phyloP scores from a whole-genome alignment of 345 rosid species.

The Anastatica hierochuntica region DNA sequence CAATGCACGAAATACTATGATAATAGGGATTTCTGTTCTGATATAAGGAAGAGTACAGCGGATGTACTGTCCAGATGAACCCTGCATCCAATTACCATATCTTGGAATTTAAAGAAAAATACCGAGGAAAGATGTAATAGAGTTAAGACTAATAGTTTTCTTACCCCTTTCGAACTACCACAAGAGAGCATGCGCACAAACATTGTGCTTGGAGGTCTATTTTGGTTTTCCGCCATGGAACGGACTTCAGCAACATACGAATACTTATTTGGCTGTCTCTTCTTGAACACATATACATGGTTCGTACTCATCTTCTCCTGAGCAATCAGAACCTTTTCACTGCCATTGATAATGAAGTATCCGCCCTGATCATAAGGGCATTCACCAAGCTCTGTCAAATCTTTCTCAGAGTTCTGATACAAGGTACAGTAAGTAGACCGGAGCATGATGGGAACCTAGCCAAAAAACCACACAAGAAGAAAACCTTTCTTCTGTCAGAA shows the following conservation, averaged over 20 bases:
- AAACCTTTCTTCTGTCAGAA: background rate
- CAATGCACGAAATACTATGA: slow-evolving; percentile 90
- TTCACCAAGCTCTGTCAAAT: slow-evolving; percentile 96
- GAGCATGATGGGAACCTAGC: slow-evolving; percentile 94
- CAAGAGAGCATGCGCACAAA: slow-evolving; percentile 98
- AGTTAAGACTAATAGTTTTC: slow-evolving; percentile 4
- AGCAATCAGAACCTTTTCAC: slow-evolving; percentile 97
- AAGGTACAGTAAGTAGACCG: slow-evolving; percentile 89
- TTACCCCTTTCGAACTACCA: slow-evolving; percentile 95
- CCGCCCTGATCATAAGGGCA: slow-evolving; percentile 99
- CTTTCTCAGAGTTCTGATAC: slow-evolving; percentile 88
- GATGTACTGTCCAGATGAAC: slow-evolving; percentile 92
- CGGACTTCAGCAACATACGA: slow-evolving; percentile 89
- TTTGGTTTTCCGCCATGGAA: slow-evolving; percentile 95
- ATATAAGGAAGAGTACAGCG: slow-evolving; percentile 95
- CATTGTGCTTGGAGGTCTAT: slow-evolving; percentile 95
- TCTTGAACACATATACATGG: slow-evolving; percentile 93
- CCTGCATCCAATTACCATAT: slow-evolving; percentile 37
- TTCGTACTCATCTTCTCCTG: slow-evolving; percentile 99
- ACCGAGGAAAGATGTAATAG: background rate
- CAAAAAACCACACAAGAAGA: background rate
- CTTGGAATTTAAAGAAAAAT: background rate
- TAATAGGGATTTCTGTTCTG: slow-evolving; percentile 93
- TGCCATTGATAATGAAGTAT: slow-evolving; percentile 91
- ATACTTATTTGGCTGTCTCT: slow-evolving; percentile 94